Evolutionary conservation across 768 basidiomycete genomes (phyloP).

Genomic region (Butyriboletus loyo): DNA sequence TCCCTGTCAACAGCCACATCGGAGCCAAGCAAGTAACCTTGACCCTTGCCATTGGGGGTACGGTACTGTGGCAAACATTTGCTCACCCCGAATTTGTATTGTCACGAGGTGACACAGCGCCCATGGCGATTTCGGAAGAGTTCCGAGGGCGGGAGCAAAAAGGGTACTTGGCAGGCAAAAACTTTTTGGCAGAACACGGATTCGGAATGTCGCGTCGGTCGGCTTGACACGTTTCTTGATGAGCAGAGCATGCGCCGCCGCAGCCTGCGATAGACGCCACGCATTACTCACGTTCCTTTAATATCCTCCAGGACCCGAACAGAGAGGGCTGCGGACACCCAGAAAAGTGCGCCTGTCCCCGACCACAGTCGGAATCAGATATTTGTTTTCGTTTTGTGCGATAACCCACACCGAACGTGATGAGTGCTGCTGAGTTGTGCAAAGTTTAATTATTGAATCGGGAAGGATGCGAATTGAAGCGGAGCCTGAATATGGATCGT

Average conservation of each 20-base stretch:
- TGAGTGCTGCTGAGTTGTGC: not conserved
- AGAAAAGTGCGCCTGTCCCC: not conserved
- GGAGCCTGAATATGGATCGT: not conserved
- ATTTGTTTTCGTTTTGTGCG: not conserved
- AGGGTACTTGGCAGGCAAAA: not conserved
- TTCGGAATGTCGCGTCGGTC: not conserved
- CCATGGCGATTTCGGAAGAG: not conserved
- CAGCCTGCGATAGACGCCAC: not conserved
- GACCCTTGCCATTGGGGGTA: not conserved
- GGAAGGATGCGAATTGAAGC: not conserved
- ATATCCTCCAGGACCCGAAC: too few species aligned
- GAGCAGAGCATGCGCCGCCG: not conserved
- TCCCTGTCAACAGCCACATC: not conserved
- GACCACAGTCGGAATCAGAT: not conserved
- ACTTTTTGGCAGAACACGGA: not conserved
- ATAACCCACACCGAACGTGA: not conserved
- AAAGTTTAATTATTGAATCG: not conserved
- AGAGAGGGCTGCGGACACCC: too few species aligned
- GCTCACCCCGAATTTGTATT: slow-evolving; percentile 7
- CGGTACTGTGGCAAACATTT: too few species aligned
- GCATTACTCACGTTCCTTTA: not conserved
- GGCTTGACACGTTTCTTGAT: not conserved
- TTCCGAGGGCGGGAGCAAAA: not conserved
- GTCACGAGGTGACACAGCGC: not conserved
- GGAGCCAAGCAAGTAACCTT: slow-evolving; percentile 1